phyloP scores from a whole-genome alignment of 306 rosid genomes.

The Quercus variabilis region DNA sequence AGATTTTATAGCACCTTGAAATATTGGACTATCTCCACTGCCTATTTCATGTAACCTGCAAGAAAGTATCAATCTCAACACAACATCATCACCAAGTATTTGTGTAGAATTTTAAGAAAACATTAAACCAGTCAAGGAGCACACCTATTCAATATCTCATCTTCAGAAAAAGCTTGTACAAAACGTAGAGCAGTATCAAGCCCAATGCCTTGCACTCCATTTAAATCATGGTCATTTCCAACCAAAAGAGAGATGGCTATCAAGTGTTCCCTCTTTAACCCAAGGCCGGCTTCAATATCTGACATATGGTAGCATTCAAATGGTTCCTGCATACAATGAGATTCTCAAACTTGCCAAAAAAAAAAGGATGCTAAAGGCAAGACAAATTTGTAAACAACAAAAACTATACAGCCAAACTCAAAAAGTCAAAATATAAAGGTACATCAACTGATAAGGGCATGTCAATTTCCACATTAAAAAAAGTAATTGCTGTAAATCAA shows the following conservation, averaged over 20 bases:
- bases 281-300: slow-evolving; percentile 84
- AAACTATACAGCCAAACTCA: neutral
- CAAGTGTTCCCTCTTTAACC: slow-evolving; percentile 85
- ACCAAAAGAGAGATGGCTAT: slow-evolving; percentile 82
- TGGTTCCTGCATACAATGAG: slow-evolving; percentile 65
- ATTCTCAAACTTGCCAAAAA: slow-evolving; percentile 23
- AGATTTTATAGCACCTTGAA: slow-evolving; percentile 28
- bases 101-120: neutral
- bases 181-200: slow-evolving; percentile 74
- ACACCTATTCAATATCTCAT: slow-evolving; percentile 70
- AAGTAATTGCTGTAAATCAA: neutral
- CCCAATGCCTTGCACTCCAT: slow-evolving; percentile 85
- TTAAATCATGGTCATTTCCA: slow-evolving; percentile 82
- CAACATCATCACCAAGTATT: neutral
- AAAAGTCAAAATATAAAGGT: neutral
- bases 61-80: neutral
- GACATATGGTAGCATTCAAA: slow-evolving; percentile 85
- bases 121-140: neutral
- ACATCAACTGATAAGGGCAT: neutral
- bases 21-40: slow-evolving; percentile 40
- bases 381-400: neutral
- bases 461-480: too few species aligned
- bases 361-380: neutral
- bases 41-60: slow-evolving; percentile 78
- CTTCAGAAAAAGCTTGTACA: slow-evolving; percentile 65